These are phyloP conservation scores for Pseudogymnoascus pannorum DNA, from an alignment of 2,329 filamentous ascomycete species.

Conservation along the genomic window DNA sequence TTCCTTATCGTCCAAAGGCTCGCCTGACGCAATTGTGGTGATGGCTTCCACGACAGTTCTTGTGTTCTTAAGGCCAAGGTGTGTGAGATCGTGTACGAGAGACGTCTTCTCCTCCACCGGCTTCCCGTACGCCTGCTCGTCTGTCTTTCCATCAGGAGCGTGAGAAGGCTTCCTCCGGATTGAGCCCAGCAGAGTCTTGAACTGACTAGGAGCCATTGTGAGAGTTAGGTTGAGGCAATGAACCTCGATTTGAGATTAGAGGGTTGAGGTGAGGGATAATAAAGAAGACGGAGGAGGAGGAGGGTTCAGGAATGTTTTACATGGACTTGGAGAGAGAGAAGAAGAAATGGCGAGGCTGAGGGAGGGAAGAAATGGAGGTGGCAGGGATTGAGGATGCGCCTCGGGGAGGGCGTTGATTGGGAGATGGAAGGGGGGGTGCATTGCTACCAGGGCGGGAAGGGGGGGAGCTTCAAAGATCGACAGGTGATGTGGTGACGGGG, in stretches of 20 bases:
- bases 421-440: background rate
- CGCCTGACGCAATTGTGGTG: slow-evolving; percentile 36
- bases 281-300: background rate
- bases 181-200: slow-evolving; percentile 37
- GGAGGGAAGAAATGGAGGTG: background rate
- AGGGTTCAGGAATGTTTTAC: background rate
- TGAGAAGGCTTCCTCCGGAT: slow-evolving; percentile 40
- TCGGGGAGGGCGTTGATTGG: background rate
- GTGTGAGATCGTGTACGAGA: slow-evolving; percentile 33
- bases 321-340: background rate
- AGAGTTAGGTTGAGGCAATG: background rate
- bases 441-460: background rate
- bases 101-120: slow-evolving; percentile 33
- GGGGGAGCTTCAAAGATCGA: background rate
- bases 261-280: background rate
- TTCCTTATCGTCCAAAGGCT: slow-evolving; percentile 40
- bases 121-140: slow-evolving; percentile 29
- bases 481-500: background rate
- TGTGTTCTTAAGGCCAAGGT: slow-evolving; percentile 33
- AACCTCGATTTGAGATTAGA: background rate
- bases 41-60: slow-evolving; percentile 34
- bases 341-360: background rate
- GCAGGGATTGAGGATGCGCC: background rate
- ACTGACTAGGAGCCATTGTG: slow-evolving; percentile 26
- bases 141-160: slow-evolving; percentile 40